Evolutionary conservation across 2,329 filamentous ascomycete species (phyloP).

Genomic region (Fusarium hostae): DNA sequence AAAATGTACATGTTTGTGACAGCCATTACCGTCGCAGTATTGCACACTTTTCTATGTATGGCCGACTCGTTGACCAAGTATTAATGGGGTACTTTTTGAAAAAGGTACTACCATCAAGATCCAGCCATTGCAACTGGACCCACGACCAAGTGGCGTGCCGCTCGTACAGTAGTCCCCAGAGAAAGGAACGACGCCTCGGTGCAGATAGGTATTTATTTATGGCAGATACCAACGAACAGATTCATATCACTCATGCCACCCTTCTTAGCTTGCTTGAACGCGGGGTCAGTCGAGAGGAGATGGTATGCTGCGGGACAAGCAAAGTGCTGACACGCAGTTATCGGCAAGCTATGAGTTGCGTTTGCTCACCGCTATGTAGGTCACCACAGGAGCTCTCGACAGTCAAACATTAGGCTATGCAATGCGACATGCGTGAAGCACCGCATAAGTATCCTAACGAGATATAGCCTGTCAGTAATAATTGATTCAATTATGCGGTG

Average conservation of each 20-base stretch:
- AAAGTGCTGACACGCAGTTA: slow-evolving; percentile 4
- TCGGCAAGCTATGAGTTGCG: slow-evolving; percentile 4
- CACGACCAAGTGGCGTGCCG: slow-evolving; percentile 40
- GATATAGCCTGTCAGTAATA: background rate
- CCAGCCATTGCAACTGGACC: slow-evolving; percentile 26
- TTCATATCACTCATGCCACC: background rate
- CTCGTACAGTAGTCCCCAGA: slow-evolving; percentile 40
- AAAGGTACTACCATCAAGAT: slow-evolving; percentile 1
- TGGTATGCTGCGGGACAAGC: background rate
- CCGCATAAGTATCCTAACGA: background rate
- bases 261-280: slow-evolving; percentile 6
- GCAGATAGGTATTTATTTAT: background rate
- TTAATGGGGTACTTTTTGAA: background rate
- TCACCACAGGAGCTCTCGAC: background rate
- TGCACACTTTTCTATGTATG: background rate
- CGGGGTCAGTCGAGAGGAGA: slow-evolving; percentile 2
- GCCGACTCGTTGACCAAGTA: background rate
- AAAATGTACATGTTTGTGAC: slow-evolving; percentile 18
- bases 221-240: background rate
- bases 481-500: background rate
- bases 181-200: slow-evolving; percentile 26
- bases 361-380: slow-evolving; percentile 28
- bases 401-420: slow-evolving; percentile 2
- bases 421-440: slow-evolving; percentile 2
- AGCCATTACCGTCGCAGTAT: background rate